Evolutionary conservation across 106 monocot species (phyloP), one percentile per base, ranked within the genome.

Genomic region (Dioscorea zingiberensis): DNA sequence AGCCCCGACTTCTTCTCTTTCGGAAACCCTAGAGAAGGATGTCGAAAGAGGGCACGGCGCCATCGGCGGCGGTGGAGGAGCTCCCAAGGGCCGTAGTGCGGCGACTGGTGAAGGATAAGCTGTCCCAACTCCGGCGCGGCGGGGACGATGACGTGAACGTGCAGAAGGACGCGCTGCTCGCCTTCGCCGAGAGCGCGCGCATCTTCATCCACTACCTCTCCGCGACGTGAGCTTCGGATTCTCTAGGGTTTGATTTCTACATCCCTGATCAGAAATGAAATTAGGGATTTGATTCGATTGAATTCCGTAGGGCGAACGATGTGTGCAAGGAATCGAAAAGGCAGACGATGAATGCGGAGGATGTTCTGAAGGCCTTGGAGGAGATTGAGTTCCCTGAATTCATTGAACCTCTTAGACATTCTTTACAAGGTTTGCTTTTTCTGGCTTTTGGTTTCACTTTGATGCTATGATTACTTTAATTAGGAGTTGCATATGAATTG

Each of bases 121-220:
- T 94, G 15, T 18, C 76, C n/a, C 70, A 77, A 55, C 48, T 89
- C 23, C 17, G 74, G 49, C 9, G 73, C 48, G 27, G 73, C 49
- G 80, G 64, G 17, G 76, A 58, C 25, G 66, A 59, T 17, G 94
- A 83, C 25, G 64, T 86, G 48, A 76, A 58, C 32, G 74, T 92
- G 8, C 80, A 89, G 47, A 92, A 82, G 67, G 97, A 98, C n/a
- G 81, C 97, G 44, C 76, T 98, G 51, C 58, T 84, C 48, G 97
- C 97, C 27, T 98, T 98, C 58, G 70, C 81, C 8, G 97, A 98
- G 79, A 89, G 97, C 63, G 71, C 92, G 47, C 78, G 97, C 8
- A 84, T 98, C 80, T 98, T 98, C 84, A 98, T 98, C 79, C 97
- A 98, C 77, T 92, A 92, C 67, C 77, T 98, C 60, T 92, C 97